phyloP scores from a whole-genome alignment of 192 early-diverging fungal species.

The Backusella morwellensis region DNA sequence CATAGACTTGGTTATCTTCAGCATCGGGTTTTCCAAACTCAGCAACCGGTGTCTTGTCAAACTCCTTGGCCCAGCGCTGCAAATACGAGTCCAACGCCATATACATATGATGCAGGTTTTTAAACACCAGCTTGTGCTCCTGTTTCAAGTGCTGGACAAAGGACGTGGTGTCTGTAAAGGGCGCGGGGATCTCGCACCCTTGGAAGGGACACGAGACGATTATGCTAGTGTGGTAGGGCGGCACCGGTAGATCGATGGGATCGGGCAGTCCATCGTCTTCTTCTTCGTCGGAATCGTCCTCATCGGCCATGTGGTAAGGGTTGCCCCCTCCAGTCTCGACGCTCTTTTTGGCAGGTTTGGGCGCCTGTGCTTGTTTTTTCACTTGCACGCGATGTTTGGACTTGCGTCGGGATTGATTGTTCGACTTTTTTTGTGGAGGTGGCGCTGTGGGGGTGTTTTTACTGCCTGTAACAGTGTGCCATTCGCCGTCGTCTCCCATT shows the following conservation, averaged over 20 bases:
- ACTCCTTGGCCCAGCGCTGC: constrained; percentile 63
- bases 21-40: constrained; percentile 31
- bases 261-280: constrained; percentile 24
- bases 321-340: neutral
- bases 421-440: neutral
- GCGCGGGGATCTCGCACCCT: constrained; percentile 44
- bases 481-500: constrained; percentile 24
- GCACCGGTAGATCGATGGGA: constrained; percentile 37
- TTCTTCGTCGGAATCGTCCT: constrained; percentile 24
- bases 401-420: neutral
- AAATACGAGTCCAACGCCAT: constrained; percentile 76
- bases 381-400: neutral
- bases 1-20: constrained; percentile 38
- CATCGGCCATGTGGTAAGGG: constrained; percentile 12
- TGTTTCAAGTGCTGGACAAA: constrained; percentile 65
- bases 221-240: constrained; percentile 51
- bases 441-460: neutral
- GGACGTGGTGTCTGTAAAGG: constrained; percentile 60
- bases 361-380: neutral
- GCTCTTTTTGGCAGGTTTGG: neutral
- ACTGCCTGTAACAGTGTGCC: constrained; percentile 26
- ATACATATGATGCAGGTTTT: constrained; percentile 75
- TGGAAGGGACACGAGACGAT: constrained; percentile 69
- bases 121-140: constrained; percentile 62
- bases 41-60: constrained; percentile 36